phyloP scores from a whole-genome alignment of 495 filamentous ascomycete genomes.

The Talaromyces ruber region DNA sequence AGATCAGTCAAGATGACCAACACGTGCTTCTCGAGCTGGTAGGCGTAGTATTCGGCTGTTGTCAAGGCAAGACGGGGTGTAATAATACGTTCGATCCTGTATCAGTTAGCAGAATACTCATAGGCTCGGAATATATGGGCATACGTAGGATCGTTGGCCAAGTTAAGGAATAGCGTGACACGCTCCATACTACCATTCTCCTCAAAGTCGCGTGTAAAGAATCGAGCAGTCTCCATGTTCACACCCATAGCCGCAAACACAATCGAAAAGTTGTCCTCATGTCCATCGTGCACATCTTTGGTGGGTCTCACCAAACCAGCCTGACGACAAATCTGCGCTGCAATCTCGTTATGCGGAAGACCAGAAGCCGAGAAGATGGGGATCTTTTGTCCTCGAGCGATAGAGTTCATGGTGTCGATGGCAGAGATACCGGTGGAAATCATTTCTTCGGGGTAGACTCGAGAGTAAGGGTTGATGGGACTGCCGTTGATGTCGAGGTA shows the following conservation, averaged over 20 bases:
- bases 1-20: constrained; percentile 97
- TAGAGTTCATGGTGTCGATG: constrained; percentile 99
- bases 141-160: constrained; percentile 97
- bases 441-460: constrained; percentile 99
- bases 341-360: constrained; percentile 98
- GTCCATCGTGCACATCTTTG: constrained; percentile 92
- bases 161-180: constrained; percentile 93
- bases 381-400: constrained; percentile 99
- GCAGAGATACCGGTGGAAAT: constrained; percentile 99
- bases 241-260: constrained; percentile 99
- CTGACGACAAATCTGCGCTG: constrained; percentile 94
- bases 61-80: constrained; percentile 97
- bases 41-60: constrained; percentile 99
- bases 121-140: background rate
- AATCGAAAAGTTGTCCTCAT: constrained; percentile 99
- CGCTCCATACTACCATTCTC: constrained; percentile 99
- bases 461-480: constrained; percentile 96
- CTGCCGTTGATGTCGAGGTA: constrained; percentile 98
- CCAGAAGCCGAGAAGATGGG: constrained; percentile 98
- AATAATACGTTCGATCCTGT: constrained; percentile 97
- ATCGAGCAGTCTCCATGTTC: constrained; percentile 96
- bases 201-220: constrained; percentile 98
- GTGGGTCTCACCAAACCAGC: constrained; percentile 85
- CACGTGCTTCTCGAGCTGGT: constrained; percentile 99
- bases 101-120: constrained; percentile 5